These are phyloP conservation scores for Yamadazyma conglobata DNA, from an alignment of 1,139 yeast genomes.

Conservation along the genomic window DNA sequence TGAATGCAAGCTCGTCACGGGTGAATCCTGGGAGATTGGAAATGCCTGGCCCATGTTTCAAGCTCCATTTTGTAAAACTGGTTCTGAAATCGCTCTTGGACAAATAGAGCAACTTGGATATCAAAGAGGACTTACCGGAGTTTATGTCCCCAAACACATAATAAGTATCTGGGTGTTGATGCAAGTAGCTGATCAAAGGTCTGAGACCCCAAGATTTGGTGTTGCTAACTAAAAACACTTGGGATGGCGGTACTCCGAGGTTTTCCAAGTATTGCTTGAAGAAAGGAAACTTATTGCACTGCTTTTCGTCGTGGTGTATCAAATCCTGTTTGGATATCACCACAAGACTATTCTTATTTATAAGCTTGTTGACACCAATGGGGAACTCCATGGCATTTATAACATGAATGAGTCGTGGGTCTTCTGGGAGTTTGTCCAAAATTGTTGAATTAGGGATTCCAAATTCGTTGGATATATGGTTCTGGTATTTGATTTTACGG, in stretches of 20 bases:
- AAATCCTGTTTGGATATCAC: constrained; percentile 61
- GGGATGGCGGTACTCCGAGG: constrained; percentile 38
- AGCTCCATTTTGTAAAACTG: constrained; percentile 8
- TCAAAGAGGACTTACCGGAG: constrained; percentile 70
- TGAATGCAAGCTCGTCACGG: constrained; percentile 38
- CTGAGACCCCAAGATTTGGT: constrained; percentile 50
- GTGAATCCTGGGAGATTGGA: constrained; percentile 59
- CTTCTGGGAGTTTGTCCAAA: constrained; percentile 37
- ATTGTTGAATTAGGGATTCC: constrained; percentile 35
- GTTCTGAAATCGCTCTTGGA: constrained; percentile 8
- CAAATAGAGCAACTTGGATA: constrained; percentile 22
- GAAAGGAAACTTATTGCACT: constrained; percentile 39
- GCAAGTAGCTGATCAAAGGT: constrained; percentile 3
- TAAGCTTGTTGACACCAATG: constrained; percentile 40
- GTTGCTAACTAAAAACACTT: constrained; percentile 51
- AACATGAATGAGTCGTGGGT: constrained; percentile 55
- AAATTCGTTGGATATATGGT: constrained; percentile 13
- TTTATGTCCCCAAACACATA: constrained; percentile 72
- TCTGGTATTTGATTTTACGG: constrained; percentile 44
- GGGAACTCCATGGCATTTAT: constrained; percentile 73
- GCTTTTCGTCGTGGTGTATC: constrained; percentile 33
- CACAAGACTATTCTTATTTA: constrained; percentile 34
- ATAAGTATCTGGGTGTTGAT: constrained; percentile 32
- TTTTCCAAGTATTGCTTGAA: constrained; percentile 40
- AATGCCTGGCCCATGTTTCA: constrained; percentile 40